Evolutionary conservation across 2,329 filamentous ascomycete genomes (phyloP).

Genomic region (Myotisia sp.): DNA sequence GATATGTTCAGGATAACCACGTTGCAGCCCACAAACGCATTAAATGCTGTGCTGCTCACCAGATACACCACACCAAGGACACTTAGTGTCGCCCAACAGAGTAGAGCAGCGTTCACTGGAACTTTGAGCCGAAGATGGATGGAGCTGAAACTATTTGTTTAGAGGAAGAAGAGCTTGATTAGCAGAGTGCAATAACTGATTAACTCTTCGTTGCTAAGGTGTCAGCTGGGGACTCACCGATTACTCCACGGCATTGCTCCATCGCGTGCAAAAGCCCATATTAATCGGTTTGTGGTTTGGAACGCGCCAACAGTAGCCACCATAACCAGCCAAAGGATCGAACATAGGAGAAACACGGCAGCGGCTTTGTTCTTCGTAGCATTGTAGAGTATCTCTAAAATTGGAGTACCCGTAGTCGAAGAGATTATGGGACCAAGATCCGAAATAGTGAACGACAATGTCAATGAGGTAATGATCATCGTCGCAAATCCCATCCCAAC

Average conservation of each 20-base stretch:
- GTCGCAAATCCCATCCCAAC: conserved; percentile 36
- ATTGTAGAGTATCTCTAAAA: conserved; percentile 33
- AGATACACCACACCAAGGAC: conserved; percentile 34
- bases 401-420: conserved; percentile 31
- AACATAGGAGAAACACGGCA: conserved; percentile 33
- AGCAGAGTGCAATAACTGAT: conserved; percentile 27
- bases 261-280: conserved; percentile 41
- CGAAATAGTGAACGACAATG: conserved; percentile 36
- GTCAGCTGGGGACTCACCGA: too few species aligned
- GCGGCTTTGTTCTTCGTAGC: conserved; percentile 25
- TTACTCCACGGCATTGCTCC: conserved; percentile 30
- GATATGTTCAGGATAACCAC: not conserved
- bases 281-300: conserved; percentile 37
- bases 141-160: conserved; percentile 20
- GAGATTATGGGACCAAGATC: conserved; percentile 27
- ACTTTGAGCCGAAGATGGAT: conserved; percentile 1
- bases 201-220: too few species aligned
- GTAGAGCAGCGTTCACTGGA: conserved; percentile 1
- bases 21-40: conserved; percentile 19
- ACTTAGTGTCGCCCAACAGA: conserved; percentile 1
- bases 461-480: conserved; percentile 32
- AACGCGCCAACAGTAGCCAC: conserved; percentile 32
- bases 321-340: conserved; percentile 32
- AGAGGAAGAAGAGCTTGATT: too few species aligned
- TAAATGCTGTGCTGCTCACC: conserved; percentile 27